Conservation (phyloP, 1,139 yeast genomes). For the Pichia sorboxylosa region DNA sequence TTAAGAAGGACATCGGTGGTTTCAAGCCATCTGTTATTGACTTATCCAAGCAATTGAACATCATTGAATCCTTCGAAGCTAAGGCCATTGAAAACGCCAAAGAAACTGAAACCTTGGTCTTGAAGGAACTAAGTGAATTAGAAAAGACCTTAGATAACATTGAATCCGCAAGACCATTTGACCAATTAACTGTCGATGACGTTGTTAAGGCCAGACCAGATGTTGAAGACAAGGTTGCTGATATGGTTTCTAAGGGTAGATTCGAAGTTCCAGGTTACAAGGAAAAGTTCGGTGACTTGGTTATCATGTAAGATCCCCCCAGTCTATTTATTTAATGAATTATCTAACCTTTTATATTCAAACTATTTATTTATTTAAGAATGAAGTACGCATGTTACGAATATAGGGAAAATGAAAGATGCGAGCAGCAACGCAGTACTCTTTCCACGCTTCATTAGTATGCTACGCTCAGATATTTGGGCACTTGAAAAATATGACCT, state of each 20-base stretch:
- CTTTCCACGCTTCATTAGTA: too few relatives aligned
- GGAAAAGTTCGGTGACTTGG: constrained; percentile 93
- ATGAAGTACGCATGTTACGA: too few relatives aligned
- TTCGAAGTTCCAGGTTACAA: constrained; percentile 98
- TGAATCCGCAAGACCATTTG: constrained; percentile 95
- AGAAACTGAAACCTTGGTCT: constrained; percentile 81
- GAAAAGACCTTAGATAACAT: constrained; percentile 85
- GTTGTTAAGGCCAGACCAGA: constrained; percentile 94
- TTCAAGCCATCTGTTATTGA: constrained; percentile 83
- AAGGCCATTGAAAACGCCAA: constrained; percentile 95
- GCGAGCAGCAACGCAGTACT: too few relatives aligned
- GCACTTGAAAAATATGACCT: too few relatives aligned
- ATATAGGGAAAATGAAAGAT: too few relatives aligned
- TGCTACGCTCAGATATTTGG: too few relatives aligned
- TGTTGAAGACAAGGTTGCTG: constrained; percentile 88
- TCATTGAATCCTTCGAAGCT: constrained; percentile 87
- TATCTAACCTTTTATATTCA: too few relatives aligned
- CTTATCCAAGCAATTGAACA: constrained; percentile 78
- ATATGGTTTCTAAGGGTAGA: constrained; percentile 93
- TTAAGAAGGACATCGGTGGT: constrained; percentile 61
- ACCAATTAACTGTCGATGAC: constrained; percentile 91
- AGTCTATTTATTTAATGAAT: too few relatives aligned
- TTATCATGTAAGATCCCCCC: constrained; percentile 59
- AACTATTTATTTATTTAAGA: too few relatives aligned
- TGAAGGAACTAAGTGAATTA: constrained; percentile 75